These are phyloP conservation scores for Saccharomycopsis olivae DNA, from an alignment of 805 yeast species.

Conservation along the genomic window DNA sequence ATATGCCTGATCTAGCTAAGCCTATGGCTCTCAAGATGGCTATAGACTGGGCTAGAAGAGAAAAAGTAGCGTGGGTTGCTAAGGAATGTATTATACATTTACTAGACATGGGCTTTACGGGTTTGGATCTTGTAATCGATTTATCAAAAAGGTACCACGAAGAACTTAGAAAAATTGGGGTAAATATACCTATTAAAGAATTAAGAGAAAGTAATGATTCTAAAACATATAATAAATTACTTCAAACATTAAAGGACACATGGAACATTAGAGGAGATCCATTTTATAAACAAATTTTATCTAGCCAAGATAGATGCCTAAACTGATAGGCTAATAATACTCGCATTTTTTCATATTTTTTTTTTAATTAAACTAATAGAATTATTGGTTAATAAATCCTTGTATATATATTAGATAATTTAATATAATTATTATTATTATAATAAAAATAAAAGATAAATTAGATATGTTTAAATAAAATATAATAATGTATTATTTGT, in stretches of 20 bases:
- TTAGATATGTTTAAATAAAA: too few species aligned
- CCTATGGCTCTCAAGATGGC: conserved; percentile 9
- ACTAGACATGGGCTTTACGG: conserved; percentile 8
- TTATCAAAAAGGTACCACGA: conserved; percentile 4
- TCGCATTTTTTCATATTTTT: too few species aligned
- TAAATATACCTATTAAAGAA: background rate
- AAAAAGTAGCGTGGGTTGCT: background rate
- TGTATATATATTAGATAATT: too few species aligned
- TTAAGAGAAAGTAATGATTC: too few species aligned
- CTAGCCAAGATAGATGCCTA: too few species aligned
- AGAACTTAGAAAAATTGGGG: conserved; percentile 1
- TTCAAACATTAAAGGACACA: background rate
- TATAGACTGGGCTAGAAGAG: conserved; percentile 6
- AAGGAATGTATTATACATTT: conserved; percentile 8
- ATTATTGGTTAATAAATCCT: too few species aligned
- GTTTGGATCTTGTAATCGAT: conserved; percentile 12
- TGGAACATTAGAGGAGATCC: background rate
- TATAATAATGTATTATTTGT: too few species aligned
- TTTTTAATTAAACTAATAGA: too few species aligned
- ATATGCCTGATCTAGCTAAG: conserved; percentile 9
- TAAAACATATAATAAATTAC: background rate
- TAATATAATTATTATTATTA: too few species aligned
- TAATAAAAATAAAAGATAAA: too few species aligned
- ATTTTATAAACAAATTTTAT: background rate
- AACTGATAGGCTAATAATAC: too few species aligned